phyloP scores from a whole-genome alignment of 306 rosid species.

The Sindora glabra region DNA sequence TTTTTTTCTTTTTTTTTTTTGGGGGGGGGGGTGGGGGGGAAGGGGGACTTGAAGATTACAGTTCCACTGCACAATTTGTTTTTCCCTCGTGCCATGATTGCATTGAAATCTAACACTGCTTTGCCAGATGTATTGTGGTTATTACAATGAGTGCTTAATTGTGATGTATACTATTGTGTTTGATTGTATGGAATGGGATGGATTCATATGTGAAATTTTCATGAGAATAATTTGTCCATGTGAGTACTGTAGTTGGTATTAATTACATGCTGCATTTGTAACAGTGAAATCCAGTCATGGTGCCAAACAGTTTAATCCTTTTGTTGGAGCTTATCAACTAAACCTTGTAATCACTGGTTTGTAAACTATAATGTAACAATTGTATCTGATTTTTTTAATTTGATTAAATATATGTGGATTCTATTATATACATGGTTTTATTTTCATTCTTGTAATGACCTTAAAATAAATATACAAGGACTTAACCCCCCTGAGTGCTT shows the following conservation, averaged over 20 bases:
- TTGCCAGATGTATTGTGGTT: neutral
- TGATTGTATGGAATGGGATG: neutral
- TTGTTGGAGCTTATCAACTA: neutral
- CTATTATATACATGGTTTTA: neutral
- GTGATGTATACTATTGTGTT: neutral
- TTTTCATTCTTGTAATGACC: neutral
- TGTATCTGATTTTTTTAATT: neutral
- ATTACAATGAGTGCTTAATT: neutral
- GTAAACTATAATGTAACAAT: neutral
- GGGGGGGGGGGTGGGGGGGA: too few species aligned
- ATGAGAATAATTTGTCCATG: neutral
- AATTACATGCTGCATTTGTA: neutral
- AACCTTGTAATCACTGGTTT: neutral
- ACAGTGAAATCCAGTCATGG: neutral
- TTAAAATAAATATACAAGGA: neutral
- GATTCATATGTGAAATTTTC: neutral
- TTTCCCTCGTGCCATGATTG: slow-evolving; percentile 3
- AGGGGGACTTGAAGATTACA: too few species aligned
- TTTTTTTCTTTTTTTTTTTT: too few species aligned
- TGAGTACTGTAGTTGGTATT: neutral
- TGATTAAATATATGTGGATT: too few species aligned
- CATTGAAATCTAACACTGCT: neutral
- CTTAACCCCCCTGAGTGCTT: too few species aligned
- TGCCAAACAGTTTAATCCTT: neutral
- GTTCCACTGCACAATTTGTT: neutral